These are phyloP conservation scores for Colletotrichum sp. DNA, from an alignment of 2,329 filamentous ascomycete genomes.

Conservation along the genomic window DNA sequence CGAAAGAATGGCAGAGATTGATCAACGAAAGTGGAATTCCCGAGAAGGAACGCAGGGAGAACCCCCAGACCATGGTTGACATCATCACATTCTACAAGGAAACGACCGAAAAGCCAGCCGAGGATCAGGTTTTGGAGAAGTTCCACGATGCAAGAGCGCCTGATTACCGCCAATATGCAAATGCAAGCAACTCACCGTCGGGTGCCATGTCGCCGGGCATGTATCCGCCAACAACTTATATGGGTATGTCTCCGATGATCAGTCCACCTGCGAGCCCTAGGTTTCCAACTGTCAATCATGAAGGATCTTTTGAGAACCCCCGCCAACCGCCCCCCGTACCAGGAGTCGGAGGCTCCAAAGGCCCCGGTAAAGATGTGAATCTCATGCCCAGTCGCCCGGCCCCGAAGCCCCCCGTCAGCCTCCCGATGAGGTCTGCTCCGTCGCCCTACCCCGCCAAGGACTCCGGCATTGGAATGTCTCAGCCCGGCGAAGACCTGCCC, in stretches of 20 bases:
- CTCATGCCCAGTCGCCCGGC: constrained; percentile 84
- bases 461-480: constrained; percentile 65
- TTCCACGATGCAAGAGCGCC: constrained; percentile 83
- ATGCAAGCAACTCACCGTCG: constrained; percentile 38
- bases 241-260: constrained; percentile 66
- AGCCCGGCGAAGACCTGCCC: constrained; percentile 60
- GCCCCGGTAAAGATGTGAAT: constrained; percentile 58
- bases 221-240: constrained; percentile 60
- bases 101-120: constrained; percentile 78
- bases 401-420: constrained; percentile 79
- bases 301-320: constrained; percentile 97
- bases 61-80: constrained; percentile 94
- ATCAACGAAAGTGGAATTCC: constrained; percentile 96
- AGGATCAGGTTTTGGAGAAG: constrained; percentile 93
- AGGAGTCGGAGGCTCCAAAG: constrained; percentile 50
- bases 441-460: constrained; percentile 64
- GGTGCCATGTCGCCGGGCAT: constrained; percentile 56
- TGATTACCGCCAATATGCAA: constrained; percentile 51
- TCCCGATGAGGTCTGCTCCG: constrained; percentile 62
- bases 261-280: constrained; percentile 85
- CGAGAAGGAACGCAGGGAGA: constrained; percentile 93
- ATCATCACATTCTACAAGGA: constrained; percentile 98
- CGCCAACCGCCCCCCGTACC: constrained; percentile 91
- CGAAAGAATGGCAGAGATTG: constrained; percentile 96
- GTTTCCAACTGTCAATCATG: constrained; percentile 83